Evolutionary conservation across 1,284 basidiomycete species (phyloP), one percentile per base, ranked within the genome.

Genomic region (Cryptococcus sp.): DNA sequence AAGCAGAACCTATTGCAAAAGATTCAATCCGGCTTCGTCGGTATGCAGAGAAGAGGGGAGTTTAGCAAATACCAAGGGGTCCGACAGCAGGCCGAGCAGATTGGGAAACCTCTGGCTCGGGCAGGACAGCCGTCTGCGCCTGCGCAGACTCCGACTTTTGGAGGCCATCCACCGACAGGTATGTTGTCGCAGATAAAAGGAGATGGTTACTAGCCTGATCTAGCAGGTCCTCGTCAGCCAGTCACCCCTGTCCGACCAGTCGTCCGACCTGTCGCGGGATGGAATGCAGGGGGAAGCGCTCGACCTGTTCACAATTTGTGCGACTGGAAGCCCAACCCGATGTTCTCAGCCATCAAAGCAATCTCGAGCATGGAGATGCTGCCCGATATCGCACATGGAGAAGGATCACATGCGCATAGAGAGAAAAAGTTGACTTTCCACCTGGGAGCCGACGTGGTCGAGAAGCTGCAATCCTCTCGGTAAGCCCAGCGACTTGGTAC

Each of bases 261-360:
- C 26, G 18, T 24, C 42, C 14, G 40, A 26, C 52, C 52, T 11
- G 37, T 12, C 48, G 9, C 61, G 59, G 3, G 24, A 14, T 35
- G 31, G 11, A 19, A 31, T 23, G n/a, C 23, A 41, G n/a, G n/a
- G n/a, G 21, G n/a, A 28, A 18, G 19, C 7, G 21, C 26, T 11
- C 48, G 50, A 18, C 43, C 48, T 9, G 25, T 45, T 14, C 48
- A 53, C 1, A 44, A 35, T 0, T 45, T 72, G 18, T 54, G 53
- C 14, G 65, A 71, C 31, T 74, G 72, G 72, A 71, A 70, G 48
- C 25, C 58, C 3, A 69, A 63, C 35, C 70, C 72, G 1, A 63
- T 71, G 60, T 74, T 69, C 68, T 72, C 66, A 47, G 67, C 69
- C 3, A 51, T 72, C 31, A 59, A 59, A 43, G 72, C 72, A 0